phyloP scores from a whole-genome alignment of 169 alveolate species.

The Eimeria mitis region DNA sequence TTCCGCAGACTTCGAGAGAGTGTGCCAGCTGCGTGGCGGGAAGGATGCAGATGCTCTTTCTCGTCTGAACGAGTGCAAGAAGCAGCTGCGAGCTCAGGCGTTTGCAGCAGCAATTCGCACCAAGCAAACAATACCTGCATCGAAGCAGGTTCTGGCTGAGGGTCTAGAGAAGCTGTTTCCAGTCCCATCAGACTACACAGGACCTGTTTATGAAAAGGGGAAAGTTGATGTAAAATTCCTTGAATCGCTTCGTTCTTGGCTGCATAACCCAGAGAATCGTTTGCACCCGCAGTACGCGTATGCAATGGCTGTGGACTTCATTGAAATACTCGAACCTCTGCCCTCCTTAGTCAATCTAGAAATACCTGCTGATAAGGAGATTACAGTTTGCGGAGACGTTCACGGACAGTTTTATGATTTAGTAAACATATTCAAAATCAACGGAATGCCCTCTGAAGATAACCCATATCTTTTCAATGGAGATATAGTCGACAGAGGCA shows the following conservation, averaged over 20 bases:
- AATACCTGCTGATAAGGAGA: conserved; percentile 93
- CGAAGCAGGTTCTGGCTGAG: conserved; percentile 65
- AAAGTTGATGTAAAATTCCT: conserved; percentile 45
- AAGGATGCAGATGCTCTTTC: conserved; percentile 90
- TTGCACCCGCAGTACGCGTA: conserved; percentile 97
- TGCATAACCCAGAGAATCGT: conserved; percentile 95
- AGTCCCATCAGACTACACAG: conserved; percentile 47
- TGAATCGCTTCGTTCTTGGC: conserved; percentile 85
- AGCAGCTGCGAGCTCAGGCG: conserved; percentile 88
- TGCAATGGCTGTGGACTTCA: conserved; percentile 93
- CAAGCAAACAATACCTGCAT: conserved; percentile 81
- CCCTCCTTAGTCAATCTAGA: conserved; percentile 94
- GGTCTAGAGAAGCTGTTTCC: conserved; percentile 75
- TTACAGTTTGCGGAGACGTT: conserved; percentile 99
- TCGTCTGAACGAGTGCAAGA: conserved; percentile 88
- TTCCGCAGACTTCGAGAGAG: conserved; percentile 67
- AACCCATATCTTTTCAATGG: conserved; percentile 99
- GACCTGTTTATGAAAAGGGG: conserved; percentile 66
- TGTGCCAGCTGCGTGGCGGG: conserved; percentile 51
- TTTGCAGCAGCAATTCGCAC: conserved; percentile 91
- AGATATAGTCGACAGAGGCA: conserved; percentile 99
- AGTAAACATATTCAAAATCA: conserved; percentile 97
- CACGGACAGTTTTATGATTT: conserved; percentile 99
- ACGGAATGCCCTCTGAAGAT: conserved; percentile 97
- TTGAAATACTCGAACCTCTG: conserved; percentile 92